Conservation (phyloP, 495 filamentous ascomycete genomes). For the Penicillium silybi region DNA sequence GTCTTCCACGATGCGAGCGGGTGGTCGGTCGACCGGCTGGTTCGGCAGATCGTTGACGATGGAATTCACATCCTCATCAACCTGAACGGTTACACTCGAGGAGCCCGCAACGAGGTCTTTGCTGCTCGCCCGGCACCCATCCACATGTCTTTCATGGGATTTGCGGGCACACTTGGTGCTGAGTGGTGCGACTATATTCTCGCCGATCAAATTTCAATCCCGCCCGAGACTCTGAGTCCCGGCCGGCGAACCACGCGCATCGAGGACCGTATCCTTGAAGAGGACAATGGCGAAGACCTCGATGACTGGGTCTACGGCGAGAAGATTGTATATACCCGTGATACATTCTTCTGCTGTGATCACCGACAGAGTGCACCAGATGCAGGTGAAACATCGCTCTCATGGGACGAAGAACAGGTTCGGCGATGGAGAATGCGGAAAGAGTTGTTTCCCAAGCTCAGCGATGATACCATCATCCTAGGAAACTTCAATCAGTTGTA, state of each 20-base stretch:
- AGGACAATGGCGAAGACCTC: constrained; percentile 57
- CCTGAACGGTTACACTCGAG: constrained; percentile 94
- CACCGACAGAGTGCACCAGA: constrained; percentile 90
- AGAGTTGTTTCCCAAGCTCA: constrained; percentile 81
- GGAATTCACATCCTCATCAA: constrained; percentile 96
- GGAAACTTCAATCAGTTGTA: constrained; percentile 99
- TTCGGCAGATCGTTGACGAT: constrained; percentile 89
- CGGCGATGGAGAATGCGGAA: constrained; percentile 93
- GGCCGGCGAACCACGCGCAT: constrained; percentile 70
- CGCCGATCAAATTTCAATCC: constrained; percentile 85
- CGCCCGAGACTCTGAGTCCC: constrained; percentile 73
- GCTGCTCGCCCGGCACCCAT: constrained; percentile 92
- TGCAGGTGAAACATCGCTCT: constrained; percentile 54
- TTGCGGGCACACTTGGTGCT: constrained; percentile 91
- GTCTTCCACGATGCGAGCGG: constrained; percentile 84
- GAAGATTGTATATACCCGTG: constrained; percentile 90
- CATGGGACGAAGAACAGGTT: constrained; percentile 82
- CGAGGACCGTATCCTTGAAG: constrained; percentile 65
- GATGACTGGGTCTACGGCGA: constrained; percentile 93
- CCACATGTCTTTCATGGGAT: constrained; percentile 99
- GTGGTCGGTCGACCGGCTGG: constrained; percentile 81
- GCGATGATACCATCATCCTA: constrained; percentile 84
- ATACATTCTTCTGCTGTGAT: constrained; percentile 99
- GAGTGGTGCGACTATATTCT: constrained; percentile 99
- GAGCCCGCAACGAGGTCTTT: constrained; percentile 96